A percentile compares a stretch with the other conserved stretches of the same genome.
These are phyloP conservation scores for Epichloe hybrida DNA, from an alignment of 2,329 filamentous ascomycete genomes.

Conservation along the genomic window DNA sequence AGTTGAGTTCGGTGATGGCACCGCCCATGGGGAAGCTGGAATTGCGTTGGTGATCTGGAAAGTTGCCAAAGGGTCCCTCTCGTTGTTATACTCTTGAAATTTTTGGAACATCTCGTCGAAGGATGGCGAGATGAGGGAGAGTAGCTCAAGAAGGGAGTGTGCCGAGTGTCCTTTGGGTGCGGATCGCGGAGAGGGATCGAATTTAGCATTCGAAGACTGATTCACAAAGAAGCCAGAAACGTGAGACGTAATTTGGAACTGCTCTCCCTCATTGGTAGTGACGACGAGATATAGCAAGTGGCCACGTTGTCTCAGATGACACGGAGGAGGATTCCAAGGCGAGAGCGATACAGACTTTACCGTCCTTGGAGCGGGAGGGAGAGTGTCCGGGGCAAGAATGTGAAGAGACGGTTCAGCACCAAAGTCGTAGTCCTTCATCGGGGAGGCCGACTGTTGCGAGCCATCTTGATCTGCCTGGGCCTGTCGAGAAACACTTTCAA, in stretches of 20 bases:
- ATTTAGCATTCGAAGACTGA: conserved; percentile 89
- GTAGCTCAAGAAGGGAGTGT: conserved; percentile 74
- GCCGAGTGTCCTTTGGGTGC: conserved; percentile 65
- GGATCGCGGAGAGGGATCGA: conserved; percentile 73
- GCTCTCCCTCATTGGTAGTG: conserved; percentile 88
- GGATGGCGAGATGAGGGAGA: conserved; percentile 67
- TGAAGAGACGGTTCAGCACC: conserved; percentile 52
- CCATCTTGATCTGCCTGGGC: conserved; percentile 25
- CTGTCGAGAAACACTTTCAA: conserved; percentile 56
- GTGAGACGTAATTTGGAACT: conserved; percentile 84
- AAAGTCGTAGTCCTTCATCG: conserved; percentile 64
- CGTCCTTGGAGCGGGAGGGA: conserved; percentile 67
- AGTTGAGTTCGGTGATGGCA: conserved; percentile 53
- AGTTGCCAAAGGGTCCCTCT: conserved; percentile 75
- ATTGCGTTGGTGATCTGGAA: conserved; percentile 95
- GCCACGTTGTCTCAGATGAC: conserved; percentile 78
- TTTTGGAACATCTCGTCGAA: conserved; percentile 63
- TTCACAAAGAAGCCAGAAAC: conserved; percentile 95
- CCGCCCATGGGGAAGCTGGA: conserved; percentile 83
- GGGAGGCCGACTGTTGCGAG: conserved; percentile 18
- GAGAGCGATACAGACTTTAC: conserved; percentile 82
- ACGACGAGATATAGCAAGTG: conserved; percentile 84
- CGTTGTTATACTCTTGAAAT: conserved; percentile 72
- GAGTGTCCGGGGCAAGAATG: conserved; percentile 54
- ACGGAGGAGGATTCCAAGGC: conserved; percentile 91